Evolutionary conservation across 768 basidiomycete genomes (phyloP).

Genomic region (Hirschioporus abietinus): DNA sequence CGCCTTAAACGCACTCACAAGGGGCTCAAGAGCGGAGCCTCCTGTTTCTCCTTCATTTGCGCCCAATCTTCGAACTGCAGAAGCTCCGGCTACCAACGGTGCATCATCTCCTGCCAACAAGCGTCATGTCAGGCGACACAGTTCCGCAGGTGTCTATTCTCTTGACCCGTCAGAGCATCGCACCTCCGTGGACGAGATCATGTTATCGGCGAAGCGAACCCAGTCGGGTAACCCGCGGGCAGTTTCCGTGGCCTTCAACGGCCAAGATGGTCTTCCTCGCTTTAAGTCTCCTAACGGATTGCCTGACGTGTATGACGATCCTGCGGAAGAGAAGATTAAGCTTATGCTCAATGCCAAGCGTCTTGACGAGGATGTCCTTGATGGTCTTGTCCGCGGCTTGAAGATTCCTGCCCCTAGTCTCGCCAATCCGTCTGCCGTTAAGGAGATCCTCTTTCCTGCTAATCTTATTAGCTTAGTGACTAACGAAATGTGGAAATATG

Average conservation of each 20-base stretch:
- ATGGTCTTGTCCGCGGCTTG: slow-evolving; percentile 83
- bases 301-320: slow-evolving; percentile 78
- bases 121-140: slow-evolving; percentile 79
- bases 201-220: slow-evolving; percentile 66
- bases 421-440: slow-evolving; percentile 87
- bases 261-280: slow-evolving; percentile 68
- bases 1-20: slow-evolving; percentile 82
- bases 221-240: slow-evolving; percentile 74
- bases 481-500: slow-evolving; percentile 99
- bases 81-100: slow-evolving; percentile 41
- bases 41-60: slow-evolving; percentile 85
- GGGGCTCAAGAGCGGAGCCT: slow-evolving; percentile 61
- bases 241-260: slow-evolving; percentile 84
- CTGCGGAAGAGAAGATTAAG: slow-evolving; percentile 91
- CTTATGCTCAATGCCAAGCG: slow-evolving; percentile 87
- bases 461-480: slow-evolving; percentile 96
- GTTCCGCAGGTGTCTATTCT: slow-evolving; percentile 75
- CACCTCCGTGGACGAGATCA: slow-evolving; percentile 71
- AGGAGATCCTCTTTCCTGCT: slow-evolving; percentile 98
- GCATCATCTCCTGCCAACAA: slow-evolving; percentile 30
- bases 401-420: slow-evolving; percentile 91
- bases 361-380: slow-evolving; percentile 89
- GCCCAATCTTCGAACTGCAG: slow-evolving; percentile 61
- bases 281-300: slow-evolving; percentile 58
- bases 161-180: slow-evolving; percentile 57